Base-by-base conservation (phyloP, 179 eudicot genomes). In the Beta corolliflora region DNA sequence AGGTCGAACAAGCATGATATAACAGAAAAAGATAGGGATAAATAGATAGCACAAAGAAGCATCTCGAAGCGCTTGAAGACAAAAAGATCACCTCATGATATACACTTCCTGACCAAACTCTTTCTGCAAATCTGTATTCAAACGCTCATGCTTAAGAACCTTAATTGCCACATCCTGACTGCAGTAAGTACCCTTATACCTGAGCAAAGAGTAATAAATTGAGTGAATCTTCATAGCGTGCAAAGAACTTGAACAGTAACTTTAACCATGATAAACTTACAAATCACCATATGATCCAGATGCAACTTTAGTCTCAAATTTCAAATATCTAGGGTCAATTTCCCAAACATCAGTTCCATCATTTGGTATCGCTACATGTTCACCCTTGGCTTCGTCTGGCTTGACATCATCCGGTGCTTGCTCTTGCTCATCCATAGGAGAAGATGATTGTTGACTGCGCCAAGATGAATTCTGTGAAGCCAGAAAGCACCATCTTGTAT, bases 301-400 rank as follows among this genome's bases (percentile, higher is more conserved):
- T 68, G 98, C 99, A 88, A 96, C 88, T 91, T 91, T 91, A 56
- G 84, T 86, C 84, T 87, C 99, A 82, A 90, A 94, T 80, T 89
- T 94, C 69, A 96, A 83, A 72, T 81, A 89, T 71, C 86, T 89
- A 71, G 93, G 89, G 91, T 96, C 97, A 84, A 96, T 96, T 86
- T 96, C 99, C 99, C 99, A 96, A 76, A 92, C 99, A 86, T 94
- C 97, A 76, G 89, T 95, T 78, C 97, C 98, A 68, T 96, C 99
- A 86, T 83, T 85, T 18, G 99, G 99, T 80, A 96, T 94, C 78
- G 82, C 88, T 79, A 96, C 86, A 82, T 90, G 91, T 64, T 84
- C 90, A 73, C 79, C 77, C 80, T 89, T 90, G 69, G 83, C 65
- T 80, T 89, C 89, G 63, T 65, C 56, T 29, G 75, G 41, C 80